Base-by-base conservation (phyloP, 257 asterid species). In the Parsonsia alboflavescens region DNA sequence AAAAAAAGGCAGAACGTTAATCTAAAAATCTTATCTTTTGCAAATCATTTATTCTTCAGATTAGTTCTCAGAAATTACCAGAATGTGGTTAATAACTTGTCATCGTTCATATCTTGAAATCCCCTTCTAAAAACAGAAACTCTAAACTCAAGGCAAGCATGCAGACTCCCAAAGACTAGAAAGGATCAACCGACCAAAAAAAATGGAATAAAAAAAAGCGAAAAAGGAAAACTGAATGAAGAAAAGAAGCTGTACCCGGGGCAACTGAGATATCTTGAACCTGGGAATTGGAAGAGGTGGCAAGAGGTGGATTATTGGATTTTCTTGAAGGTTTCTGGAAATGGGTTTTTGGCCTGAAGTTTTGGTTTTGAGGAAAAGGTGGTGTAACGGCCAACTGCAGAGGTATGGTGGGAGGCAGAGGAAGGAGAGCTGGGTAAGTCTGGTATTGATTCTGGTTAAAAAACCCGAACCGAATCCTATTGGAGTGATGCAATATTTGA, bases 351-450 rank as follows among this genome's bases (percentile, higher is more conserved):
- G 91, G 78, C 79, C 79, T 82, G 45, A 87, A 80, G 84, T 72
- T 70, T 7, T 82, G 89, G 85, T 82, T 86, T 61, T 75, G 96
- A 74, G 79, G 86, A 71, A 82, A 79, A 70, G 90, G 84, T 3
- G 88, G 84, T 59, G 84, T 19, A 6, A 83, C 57, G 19, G 84
- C 48, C n/a, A 87, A 83, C 44, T 83, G 90, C 58, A 89, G 82
- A 69, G 97, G 94, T 21, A 85, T 46, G 64, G 76, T 66, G 19
- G 89, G 86, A 65, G 97, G 97, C 78, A 93, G 82, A 79, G 98
- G 98, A 57, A 93, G 96, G 48, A 89, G 85, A 80, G 96, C 82
- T 54, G 96, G 96, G 67, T 77, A 82, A 45, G 69, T 74, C 53
- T 87, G 93, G 87, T 81, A 82, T 68, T 79, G 91, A 70, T 88